Evolutionary conservation across 495 filamentous ascomycete genomes (phyloP), one percentile per base, ranked within the genome.

Genomic region (Glonium stellatum): DNA sequence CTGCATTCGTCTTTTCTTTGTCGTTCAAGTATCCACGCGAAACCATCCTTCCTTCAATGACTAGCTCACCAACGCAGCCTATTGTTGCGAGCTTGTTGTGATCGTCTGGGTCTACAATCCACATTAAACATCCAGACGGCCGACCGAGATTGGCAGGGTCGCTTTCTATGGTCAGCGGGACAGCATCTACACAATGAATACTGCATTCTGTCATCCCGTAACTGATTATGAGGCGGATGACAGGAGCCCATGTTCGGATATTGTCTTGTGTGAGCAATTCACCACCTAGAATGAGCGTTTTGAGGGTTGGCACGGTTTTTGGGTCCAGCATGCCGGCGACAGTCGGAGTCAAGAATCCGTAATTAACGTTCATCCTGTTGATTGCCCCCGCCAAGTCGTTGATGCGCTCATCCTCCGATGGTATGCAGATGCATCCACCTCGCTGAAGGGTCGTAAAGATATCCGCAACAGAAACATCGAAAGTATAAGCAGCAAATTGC

Each of bases 21-120:
- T 60, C 57, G 48, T 60, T 60, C 22, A 60, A 49, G 36, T 60
- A 60, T 9, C 41, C 57, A 13, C 41, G 55, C 12, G 55, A 63
- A 37, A 71, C 54, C 58, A 63, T 52, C 51, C 69, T 60, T 31
- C 61, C 58, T 61, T 62, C 46, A 47, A 69, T 34, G 13, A 76
- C 27, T 11, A 80, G 61, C 65, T 80, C 78, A 22, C 75, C 78
- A 11, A 76, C 66, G 0, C 70, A 72, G 15, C 77, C 76, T 15
- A 69, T 48, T 10, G 76, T 76, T 0, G 72, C 69, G 0, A 78
- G 63, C 12, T 66, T 61, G 21, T 72, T 39, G 8, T 18, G 18
- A 57, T 76, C 63, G 21, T 54, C 41, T 21, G 75, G 60, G 49
- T 78, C 73, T 10, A 73, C 74, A 46, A 78, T 60, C 73, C 73